A percentile compares a stretch with the other conserved stretches of the same genome.
Conservation (phyloP, 805 yeast species). For the Metschnikowia sp. region DNA sequence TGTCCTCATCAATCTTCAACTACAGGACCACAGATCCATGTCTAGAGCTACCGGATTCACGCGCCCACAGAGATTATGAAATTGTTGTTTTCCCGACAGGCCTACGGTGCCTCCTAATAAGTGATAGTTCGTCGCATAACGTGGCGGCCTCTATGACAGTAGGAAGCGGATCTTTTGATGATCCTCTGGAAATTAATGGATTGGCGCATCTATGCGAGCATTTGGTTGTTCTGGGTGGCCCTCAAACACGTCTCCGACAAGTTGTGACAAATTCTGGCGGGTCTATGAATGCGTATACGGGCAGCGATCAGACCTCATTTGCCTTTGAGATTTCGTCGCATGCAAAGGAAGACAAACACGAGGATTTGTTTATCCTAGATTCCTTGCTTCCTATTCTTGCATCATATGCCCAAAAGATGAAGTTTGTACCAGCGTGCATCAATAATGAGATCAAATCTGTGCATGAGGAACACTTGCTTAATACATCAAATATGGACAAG, state of each 20-base stretch:
- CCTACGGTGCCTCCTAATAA: constrained; percentile 60
- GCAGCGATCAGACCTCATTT: constrained; percentile 63
- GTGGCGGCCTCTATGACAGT: constrained; percentile 74
- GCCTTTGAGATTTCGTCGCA: constrained; percentile 58
- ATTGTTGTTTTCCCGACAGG: constrained; percentile 63
- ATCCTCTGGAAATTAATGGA: constrained; percentile 69
- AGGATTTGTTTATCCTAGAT: constrained; percentile 39
- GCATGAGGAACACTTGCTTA: constrained; percentile 64
- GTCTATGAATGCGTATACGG: constrained; percentile 61
- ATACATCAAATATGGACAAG: constrained; percentile 42
- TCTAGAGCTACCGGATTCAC: constrained; percentile 29
- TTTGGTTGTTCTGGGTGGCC: constrained; percentile 43
- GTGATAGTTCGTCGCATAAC: constrained; percentile 64
- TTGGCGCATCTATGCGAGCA: constrained; percentile 91
- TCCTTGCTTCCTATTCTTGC: constrained; percentile 48
- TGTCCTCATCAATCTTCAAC: constrained; percentile 4
- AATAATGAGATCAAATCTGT: constrained; percentile 57
- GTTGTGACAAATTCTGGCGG: constrained; percentile 58
- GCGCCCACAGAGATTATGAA: constrained; percentile 39
- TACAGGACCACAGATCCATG: constrained; percentile 5
- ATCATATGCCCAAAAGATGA: constrained; percentile 49
- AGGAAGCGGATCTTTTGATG: constrained; percentile 77
- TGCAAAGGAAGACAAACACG: constrained; percentile 18
- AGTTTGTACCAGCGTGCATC: constrained; percentile 41
- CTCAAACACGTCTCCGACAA: constrained; percentile 38